Base-by-base conservation (phyloP, 352 stramenopile genomes). In the Thraustochytrium sp. region DNA sequence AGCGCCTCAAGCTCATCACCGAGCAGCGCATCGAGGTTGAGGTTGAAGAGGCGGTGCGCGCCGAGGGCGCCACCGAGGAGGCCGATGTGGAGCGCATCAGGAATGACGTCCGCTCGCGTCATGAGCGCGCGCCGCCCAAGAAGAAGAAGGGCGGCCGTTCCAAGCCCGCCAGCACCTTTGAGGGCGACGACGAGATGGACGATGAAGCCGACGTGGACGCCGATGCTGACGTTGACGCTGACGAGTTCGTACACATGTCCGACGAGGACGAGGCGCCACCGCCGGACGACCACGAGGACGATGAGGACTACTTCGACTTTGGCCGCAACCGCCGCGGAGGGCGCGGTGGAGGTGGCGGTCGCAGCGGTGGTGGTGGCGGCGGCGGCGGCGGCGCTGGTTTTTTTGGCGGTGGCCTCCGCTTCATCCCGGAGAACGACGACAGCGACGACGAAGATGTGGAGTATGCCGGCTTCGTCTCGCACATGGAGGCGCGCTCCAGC, bases 401-500 rank as follows among this genome's bases (percentile, higher is more conserved):
- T 55, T 38, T 9, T 2, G 16, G 26, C 59, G 11, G 26, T 21
- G 13, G 46, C 40, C 11, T 31, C 26, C 59, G 59, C 31, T 75
- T 53, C 44, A 18, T 75, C 40, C 40, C 40, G 11, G 62, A 75
- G 5, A 4, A 54, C 2, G 37, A 80, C 68, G 34, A 29, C 49
- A 44, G 76, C 42, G 68, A 80, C 29, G 68, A 80, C 9, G 68
- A 80, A 16, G 68, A 61, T 23, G n/a, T 40, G 5, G 68, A 61
- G 23, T 80, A 23, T 23, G 34, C 31, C 21, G 53, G 48, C 49
- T 63, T 53, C 23, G 34, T 77, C 1, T 80, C 68, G 51, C 42
- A 37, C 42, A 46, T 46, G 34, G 53, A 80, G 36, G 23, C 68
- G 49, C 68, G 48, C 37, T 55, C n/a, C 18, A 64, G 53, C 48